These are phyloP conservation scores for Phytopythium vexans DNA, from an alignment of 352 stramenopile genomes.

Conservation along the genomic window DNA sequence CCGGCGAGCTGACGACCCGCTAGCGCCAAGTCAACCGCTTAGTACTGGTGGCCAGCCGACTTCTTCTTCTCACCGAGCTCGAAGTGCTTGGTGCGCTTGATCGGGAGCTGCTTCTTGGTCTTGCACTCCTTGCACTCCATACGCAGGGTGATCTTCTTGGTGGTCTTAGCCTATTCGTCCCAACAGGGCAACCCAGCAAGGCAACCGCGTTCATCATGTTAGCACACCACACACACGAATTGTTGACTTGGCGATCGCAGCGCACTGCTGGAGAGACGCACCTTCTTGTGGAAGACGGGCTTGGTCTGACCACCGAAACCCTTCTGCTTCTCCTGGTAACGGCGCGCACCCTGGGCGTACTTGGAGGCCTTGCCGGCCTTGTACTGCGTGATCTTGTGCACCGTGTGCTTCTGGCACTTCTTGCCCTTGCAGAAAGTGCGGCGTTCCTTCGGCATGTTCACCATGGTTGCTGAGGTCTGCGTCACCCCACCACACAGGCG, in stretches of 20 bases:
- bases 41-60: constrained; percentile 96
- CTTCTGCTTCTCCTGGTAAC: constrained; percentile 99
- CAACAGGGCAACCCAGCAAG: no score
- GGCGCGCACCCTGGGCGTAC: constrained; percentile 96
- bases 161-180: constrained; percentile 94
- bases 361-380: constrained; percentile 99
- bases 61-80: constrained; percentile 99
- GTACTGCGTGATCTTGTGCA: constrained; percentile 99
- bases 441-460: constrained; percentile 99
- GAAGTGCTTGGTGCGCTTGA: constrained; percentile 99
- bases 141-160: constrained; percentile 95
- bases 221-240: constrained; percentile 3
- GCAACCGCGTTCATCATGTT: background rate
- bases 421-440: constrained; percentile 99
- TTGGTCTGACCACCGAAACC: constrained; percentile 99
- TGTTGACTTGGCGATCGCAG: background rate
- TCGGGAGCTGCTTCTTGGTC: constrained; percentile 98
- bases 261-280: constrained; percentile 2
- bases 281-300: constrained; percentile 99
- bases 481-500: constrained; percentile 1
- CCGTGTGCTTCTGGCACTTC: constrained; percentile 98
- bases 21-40: constrained; percentile 39
- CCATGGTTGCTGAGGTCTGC: constrained; percentile 93
- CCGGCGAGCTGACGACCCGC: background rate
- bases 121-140: constrained; percentile 99